Evolutionary conservation across 768 basidiomycete genomes (phyloP), one percentile per base, ranked within the genome.

Genomic region (Podaxis carcinomalis): DNA sequence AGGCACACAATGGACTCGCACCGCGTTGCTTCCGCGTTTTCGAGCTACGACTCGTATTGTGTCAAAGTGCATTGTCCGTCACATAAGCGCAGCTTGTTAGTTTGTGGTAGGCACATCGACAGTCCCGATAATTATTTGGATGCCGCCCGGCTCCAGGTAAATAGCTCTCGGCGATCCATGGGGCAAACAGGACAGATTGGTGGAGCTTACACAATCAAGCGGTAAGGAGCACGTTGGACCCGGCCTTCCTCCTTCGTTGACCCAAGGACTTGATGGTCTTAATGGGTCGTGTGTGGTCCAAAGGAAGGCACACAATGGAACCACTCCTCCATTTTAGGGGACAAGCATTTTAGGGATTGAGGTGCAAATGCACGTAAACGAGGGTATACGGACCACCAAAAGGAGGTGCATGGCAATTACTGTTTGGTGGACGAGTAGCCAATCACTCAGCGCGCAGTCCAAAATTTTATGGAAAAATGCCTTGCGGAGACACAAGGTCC

Each of bases 11-110:
- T 13, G 36, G 16, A 14, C 36, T 35, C 23, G 28, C 35, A 50
- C 57, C 47, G 47, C 57, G 27, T 51, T 51, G 57, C 11, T 14
- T 14, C 57, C 57, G 40, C 57, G 57, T 57, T 57, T 32, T 49
- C 32, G 27, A 54, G 52, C 36, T 25, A 19, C 10, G 52, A 54
- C 32, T 52, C 25, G 51, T 25, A 16, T 39, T 54, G 21, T 23
- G 52, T 39, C 36, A 54, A 19, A 13, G 19, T n/a, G 35, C 42
- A 44, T 5, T 16, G 19, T 19, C 19, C 7, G 42, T 32, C 7
- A 32, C 32, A 32, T 32, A 9, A 7, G 9, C 32, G 32, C 32
- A 32, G 32, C 32, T 9, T 32, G 9, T 7, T 9, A 32, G 28
- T 32, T 32, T 1, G 9, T 32, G 28, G 1, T 1, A 32, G 28